Evolutionary conservation across 768 basidiomycete species (phyloP).

Genomic region (Lactarius pseudohatsudake): DNA sequence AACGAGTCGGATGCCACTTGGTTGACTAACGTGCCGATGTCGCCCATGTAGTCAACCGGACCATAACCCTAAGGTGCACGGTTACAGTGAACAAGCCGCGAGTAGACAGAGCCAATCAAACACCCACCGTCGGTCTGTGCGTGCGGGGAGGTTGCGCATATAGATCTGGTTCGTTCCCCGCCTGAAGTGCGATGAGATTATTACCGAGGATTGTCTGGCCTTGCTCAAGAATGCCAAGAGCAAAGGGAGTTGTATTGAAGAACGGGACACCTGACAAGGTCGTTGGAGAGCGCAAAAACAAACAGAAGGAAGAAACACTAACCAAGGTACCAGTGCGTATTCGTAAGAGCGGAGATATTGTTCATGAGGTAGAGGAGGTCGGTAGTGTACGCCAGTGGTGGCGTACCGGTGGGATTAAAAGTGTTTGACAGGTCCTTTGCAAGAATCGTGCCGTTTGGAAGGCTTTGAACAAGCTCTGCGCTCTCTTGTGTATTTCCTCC

Average conservation of each 20-base stretch:
- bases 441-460: constrained; percentile 48
- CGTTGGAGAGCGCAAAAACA: not conserved
- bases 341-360: constrained; percentile 57
- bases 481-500: constrained; percentile 83
- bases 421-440: constrained; percentile 45
- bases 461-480: constrained; percentile 48
- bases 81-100: constrained; percentile 1
- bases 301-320: constrained; percentile 7
- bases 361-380: constrained; percentile 67
- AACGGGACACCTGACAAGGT: constrained; percentile 51
- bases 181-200: constrained; percentile 64
- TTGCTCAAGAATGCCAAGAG: constrained; percentile 53
- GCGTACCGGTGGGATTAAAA: constrained; percentile 61
- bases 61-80: constrained; percentile 9
- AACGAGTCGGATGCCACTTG: constrained; percentile 18
- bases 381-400: constrained; percentile 59
- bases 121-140: constrained; percentile 24
- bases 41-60: constrained; percentile 37
- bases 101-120: not conserved
- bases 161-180: constrained; percentile 80
- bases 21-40: constrained; percentile 27
- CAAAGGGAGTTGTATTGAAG: constrained; percentile 58
- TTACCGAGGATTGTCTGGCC: constrained; percentile 63
- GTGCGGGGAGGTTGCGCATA: constrained; percentile 40
- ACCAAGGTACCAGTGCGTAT: constrained; percentile 68